Conservation (phyloP, 139 green algal genomes). For the Eudorina sp. region DNA sequence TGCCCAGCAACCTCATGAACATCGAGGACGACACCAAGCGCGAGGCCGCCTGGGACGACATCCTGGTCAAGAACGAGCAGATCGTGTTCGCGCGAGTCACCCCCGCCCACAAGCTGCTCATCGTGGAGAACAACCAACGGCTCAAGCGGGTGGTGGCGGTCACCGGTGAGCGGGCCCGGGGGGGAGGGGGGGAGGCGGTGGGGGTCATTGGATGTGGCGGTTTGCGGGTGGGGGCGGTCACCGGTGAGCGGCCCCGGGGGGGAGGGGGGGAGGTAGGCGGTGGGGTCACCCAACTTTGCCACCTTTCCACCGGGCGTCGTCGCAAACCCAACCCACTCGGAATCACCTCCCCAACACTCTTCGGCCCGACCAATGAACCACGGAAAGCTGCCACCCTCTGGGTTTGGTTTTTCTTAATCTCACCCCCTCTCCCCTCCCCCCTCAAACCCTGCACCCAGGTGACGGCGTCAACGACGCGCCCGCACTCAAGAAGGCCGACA, state of each 20-base stretch:
- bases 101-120: constrained; percentile 81
- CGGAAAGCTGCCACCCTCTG: too few species aligned
- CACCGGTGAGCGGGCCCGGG: constrained; percentile 56
- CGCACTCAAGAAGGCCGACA: constrained; percentile 78
- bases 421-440: neutral
- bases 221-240: too few species aligned
- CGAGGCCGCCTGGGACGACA: constrained; percentile 79
- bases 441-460: neutral
- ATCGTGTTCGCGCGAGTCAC: constrained; percentile 81
- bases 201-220: too few species aligned
- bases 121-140: constrained; percentile 80
- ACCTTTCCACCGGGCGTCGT: too few species aligned
- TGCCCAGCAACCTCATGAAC: constrained; percentile 69
- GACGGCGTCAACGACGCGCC: constrained; percentile 79
- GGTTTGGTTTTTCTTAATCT: too few species aligned
- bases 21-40: constrained; percentile 64
- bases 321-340: too few species aligned
- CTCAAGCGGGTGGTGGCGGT: constrained; percentile 62
- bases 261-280: too few species aligned
- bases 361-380: too few species aligned
- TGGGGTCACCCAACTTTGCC: too few species aligned
- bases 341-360: too few species aligned
- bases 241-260: too few species aligned
- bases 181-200: too few species aligned
- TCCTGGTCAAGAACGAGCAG: constrained; percentile 72